Percentiles rank a stretch among this genome's conserved stretches.
phyloP scores from a whole-genome alignment of 805 yeast species.

The Kodamaea fukazawae region DNA sequence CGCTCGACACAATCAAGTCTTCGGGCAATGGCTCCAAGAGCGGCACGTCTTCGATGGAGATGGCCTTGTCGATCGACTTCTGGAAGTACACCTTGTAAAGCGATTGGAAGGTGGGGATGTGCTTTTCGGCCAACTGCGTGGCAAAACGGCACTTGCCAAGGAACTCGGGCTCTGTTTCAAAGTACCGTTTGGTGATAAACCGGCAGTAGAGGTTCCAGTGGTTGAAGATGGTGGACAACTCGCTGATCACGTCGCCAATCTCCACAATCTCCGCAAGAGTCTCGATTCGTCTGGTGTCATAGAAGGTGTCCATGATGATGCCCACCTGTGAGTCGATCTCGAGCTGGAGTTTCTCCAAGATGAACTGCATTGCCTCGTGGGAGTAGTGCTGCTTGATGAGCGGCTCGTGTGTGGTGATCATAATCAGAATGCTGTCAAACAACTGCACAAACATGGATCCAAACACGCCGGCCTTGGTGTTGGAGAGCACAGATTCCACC shows the following conservation, averaged over 20 bases:
- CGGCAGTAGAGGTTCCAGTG: conserved; percentile 81
- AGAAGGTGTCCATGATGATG: conserved; percentile 78
- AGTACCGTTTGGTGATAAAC: conserved; percentile 69
- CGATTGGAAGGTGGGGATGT: conserved; percentile 61
- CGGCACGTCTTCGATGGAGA: conserved; percentile 76
- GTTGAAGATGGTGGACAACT: conserved; percentile 72
- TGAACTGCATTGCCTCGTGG: conserved; percentile 54
- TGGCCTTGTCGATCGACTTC: conserved; percentile 77
- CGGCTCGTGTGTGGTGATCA: conserved; percentile 82
- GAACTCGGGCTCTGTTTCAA: conserved; percentile 15
- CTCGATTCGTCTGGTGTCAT: conserved; percentile 66
- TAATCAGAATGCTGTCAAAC: conserved; percentile 80
- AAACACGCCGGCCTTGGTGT: conserved; percentile 47
- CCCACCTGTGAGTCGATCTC: conserved; percentile 95
- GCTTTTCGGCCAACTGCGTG: conserved; percentile 27
- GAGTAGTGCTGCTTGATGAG: conserved; percentile 78
- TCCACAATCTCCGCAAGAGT: conserved; percentile 56
- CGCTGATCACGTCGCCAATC: conserved; percentile 65
- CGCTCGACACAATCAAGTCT: conserved; percentile 66
- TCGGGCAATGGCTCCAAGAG: conserved; percentile 34
- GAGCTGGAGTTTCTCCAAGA: conserved; percentile 70
- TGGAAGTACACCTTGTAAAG: conserved; percentile 66
- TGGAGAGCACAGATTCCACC: conserved; percentile 39
- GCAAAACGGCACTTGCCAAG: conserved; percentile 1
- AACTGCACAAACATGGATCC: conserved; percentile 62